These are phyloP conservation scores for Diaporthe sp. DNA, from an alignment of 2,329 filamentous ascomycete genomes.

Conservation along the genomic window DNA sequence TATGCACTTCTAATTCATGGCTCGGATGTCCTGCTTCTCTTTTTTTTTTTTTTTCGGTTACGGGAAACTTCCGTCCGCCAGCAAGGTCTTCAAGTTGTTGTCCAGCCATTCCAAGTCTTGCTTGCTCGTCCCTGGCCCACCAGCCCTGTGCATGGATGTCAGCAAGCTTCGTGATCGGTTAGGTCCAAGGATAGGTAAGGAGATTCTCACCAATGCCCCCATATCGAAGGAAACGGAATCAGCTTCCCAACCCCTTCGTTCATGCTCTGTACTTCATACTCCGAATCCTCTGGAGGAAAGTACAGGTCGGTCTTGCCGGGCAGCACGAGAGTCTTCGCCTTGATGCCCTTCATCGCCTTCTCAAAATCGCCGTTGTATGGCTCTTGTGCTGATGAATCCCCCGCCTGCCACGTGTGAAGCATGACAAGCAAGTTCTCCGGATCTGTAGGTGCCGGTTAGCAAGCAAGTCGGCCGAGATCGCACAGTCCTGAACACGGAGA, in stretches of 20 bases:
- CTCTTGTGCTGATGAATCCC: constrained; percentile 76
- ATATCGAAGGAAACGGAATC: constrained; percentile 48
- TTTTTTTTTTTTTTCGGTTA: background rate
- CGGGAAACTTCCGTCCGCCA: constrained; percentile 39
- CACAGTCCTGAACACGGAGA: background rate
- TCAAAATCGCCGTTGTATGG: constrained; percentile 77
- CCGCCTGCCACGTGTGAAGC: constrained; percentile 84
- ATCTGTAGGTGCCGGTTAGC: constrained; percentile 50
- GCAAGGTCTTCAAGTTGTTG: constrained; percentile 65
- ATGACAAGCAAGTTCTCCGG: constrained; percentile 45
- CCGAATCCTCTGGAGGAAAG: constrained; percentile 84
- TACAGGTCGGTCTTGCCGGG: constrained; percentile 83
- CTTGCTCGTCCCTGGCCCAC: constrained; percentile 74
- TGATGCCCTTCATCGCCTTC: constrained; percentile 76
- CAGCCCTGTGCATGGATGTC: constrained; percentile 56
- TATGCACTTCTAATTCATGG: no score
- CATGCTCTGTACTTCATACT: constrained; percentile 74
- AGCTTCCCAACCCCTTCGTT: constrained; percentile 45
- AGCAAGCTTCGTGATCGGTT: background rate
- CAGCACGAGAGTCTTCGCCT: constrained; percentile 78
- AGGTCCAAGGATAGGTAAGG: background rate
- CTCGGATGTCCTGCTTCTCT: no score
- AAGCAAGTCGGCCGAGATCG: background rate
- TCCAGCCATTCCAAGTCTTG: constrained; percentile 79
- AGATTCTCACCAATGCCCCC: constrained; percentile 48